Base-by-base conservation (phyloP, 2,329 filamentous ascomycete species). In the Penicillium sp. region DNA sequence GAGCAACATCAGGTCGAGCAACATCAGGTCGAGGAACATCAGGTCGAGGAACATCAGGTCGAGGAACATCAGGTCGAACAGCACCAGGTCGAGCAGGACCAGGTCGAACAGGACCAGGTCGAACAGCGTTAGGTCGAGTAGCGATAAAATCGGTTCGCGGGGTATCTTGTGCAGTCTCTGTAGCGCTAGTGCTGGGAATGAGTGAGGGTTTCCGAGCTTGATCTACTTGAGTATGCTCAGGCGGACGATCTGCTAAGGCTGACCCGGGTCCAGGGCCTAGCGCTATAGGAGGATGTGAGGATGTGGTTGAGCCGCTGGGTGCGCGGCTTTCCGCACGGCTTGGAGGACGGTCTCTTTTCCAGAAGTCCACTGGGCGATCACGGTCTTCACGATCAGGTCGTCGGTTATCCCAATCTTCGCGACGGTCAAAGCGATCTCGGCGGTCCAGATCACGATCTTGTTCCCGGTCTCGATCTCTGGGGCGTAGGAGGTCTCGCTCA, bases 261-360 rank as follows among this genome's bases (percentile, higher is more conserved):
- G 65, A 55, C 7, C 43, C 57, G 27, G 65, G 53, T 4, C 47
- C 57, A 35, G 61, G 30, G 7, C 58, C 49, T 1, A 55, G 19
- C 51, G 53, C 35, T 41, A 38, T 29, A 27, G 39, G 52, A 19
- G 60, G 35, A 10, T 55, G 52, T 18, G 68, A 56, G 16, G 57
- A 57, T 1, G 56, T 53, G 11, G 65, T 61, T 13, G 67, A 62
- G 34, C 58, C 60, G 49, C 66, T 67, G 7, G 66, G 56, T 13
- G 67, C 61, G 18, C 70, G 65, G 45, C 46, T 68, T 32, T 71
- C 66, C 36, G 64, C 59, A 34, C 68, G 69, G 51, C 62, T 70
- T 7, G 69, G 69, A 7, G 71, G 71, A 11, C 63, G 70, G 46
- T 78, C 75, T 47, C 74, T 70, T 54, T 74, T 77, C 71, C 72